Evolutionary conservation across 2,329 filamentous ascomycete species (phyloP).

Genomic region (Rasamsonia emersonii): DNA sequence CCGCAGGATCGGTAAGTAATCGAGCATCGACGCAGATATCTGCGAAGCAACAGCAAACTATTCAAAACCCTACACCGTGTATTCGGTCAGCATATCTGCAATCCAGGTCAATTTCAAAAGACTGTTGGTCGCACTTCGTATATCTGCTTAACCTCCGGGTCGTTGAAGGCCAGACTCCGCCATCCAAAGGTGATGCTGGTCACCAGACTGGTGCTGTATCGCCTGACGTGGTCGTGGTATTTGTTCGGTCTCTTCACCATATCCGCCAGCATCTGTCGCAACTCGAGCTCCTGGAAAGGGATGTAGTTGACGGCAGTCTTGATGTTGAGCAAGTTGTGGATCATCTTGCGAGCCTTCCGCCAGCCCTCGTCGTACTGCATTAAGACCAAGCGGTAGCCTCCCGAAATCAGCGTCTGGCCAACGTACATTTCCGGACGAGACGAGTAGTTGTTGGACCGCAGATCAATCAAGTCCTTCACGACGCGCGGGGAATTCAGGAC

Average conservation of each 20-base stretch:
- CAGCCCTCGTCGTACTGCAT: slow-evolving; percentile 15
- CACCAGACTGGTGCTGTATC: slow-evolving; percentile 9
- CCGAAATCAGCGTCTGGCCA: slow-evolving; percentile 9
- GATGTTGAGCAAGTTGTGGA: slow-evolving; percentile 16
- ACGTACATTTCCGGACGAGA: slow-evolving; percentile 8
- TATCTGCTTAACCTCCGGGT: too few relatives aligned
- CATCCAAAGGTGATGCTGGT: slow-evolving; percentile 11
- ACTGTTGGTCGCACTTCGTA: too few relatives aligned
- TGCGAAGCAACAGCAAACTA: slow-evolving; percentile 9
- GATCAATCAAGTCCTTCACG: slow-evolving; percentile 7
- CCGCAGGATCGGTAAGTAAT: slow-evolving; percentile 12
- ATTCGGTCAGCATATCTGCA: slow-evolving; percentile 8
- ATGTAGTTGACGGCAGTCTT: slow-evolving; percentile 11
- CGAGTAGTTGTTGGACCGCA: slow-evolving; percentile 5
- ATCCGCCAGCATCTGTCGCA: slow-evolving; percentile 11
- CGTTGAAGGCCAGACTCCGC: slow-evolving; percentile 7
- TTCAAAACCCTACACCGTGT: slow-evolving; percentile 8
- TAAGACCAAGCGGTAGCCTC: slow-evolving; percentile 11
- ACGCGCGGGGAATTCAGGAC: slow-evolving; percentile 4
- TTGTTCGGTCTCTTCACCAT: slow-evolving; percentile 10
- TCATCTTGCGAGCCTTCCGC: slow-evolving; percentile 13
- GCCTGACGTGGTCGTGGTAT: slow-evolving; percentile 8
- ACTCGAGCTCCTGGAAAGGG: slow-evolving; percentile 13
- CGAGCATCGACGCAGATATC: slow-evolving; percentile 7
- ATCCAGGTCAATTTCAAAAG: too few relatives aligned